A percentile compares a stretch with the other conserved stretches of the same genome.
These are phyloP conservation scores for Heracleum sosnowskyi DNA, from an alignment of 129 eudicot genomes.

Conservation along the genomic window DNA sequence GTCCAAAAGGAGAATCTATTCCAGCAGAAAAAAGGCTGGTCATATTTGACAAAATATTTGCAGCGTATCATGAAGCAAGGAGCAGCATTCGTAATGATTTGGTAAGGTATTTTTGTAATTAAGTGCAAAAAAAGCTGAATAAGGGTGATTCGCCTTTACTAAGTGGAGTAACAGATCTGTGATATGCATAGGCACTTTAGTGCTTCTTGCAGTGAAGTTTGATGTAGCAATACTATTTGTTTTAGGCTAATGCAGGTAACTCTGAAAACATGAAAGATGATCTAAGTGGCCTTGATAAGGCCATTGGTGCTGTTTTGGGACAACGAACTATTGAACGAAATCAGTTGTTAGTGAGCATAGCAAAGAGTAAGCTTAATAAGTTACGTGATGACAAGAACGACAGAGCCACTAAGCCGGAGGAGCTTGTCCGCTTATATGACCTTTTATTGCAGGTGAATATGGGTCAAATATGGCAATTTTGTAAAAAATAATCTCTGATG, in stretches of 20 bases:
- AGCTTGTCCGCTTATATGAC: slow-evolving; percentile 87
- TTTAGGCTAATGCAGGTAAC: slow-evolving; percentile 73
- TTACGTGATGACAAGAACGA: slow-evolving; percentile 84
- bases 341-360: slow-evolving; percentile 71
- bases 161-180: background rate
- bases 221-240: slow-evolving; percentile 13
- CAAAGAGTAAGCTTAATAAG: slow-evolving; percentile 71
- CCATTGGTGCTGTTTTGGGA: slow-evolving; percentile 78
- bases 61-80: slow-evolving; percentile 88
- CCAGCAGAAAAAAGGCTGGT: slow-evolving; percentile 72
- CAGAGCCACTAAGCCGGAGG: slow-evolving; percentile 88
- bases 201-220: slow-evolving; percentile 9
- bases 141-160: background rate
- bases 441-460: slow-evolving; percentile 69
- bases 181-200: background rate
- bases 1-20: slow-evolving; percentile 57
- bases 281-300: slow-evolving; percentile 93
- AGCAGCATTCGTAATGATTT: slow-evolving; percentile 80
- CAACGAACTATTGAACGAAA: slow-evolving; percentile 88
- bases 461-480: background rate
- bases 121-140: background rate
- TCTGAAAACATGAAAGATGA: slow-evolving; percentile 89
- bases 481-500: slow-evolving; percentile 14
- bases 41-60: slow-evolving; percentile 76
- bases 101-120: slow-evolving; percentile 27